These are phyloP conservation scores for Magnolia changhungtana DNA, from an alignment of 164 flowering plant genomes.

Conservation along the genomic window DNA sequence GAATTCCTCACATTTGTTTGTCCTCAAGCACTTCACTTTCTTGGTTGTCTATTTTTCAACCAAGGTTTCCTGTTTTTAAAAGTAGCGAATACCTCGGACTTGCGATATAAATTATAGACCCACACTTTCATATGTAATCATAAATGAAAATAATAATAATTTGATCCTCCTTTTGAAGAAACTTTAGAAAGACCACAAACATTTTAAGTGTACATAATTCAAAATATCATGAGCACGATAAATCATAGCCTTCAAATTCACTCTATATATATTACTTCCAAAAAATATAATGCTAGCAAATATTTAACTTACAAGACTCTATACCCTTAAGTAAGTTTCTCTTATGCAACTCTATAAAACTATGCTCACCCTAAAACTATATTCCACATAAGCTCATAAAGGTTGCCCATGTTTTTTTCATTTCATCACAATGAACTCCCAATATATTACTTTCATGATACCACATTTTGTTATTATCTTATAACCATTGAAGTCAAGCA, in stretches of 20 bases:
- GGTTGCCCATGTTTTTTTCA: not conserved
- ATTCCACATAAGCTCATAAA: not conserved
- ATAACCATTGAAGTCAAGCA: not conserved
- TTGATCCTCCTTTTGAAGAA: not conserved
- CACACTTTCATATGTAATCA: not conserved
- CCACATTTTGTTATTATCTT: not conserved
- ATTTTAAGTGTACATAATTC: conserved; percentile 10
- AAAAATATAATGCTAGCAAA: not conserved
- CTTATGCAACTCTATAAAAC: not conserved
- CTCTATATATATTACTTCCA: not conserved
- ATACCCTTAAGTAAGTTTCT: not conserved
- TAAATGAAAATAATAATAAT: not conserved
- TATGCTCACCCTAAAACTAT: not conserved
- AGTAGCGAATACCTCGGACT: too few relatives aligned
- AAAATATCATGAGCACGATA: conserved; percentile 6
- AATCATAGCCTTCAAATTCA: not conserved
- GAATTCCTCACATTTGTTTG: not conserved
- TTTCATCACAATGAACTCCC: not conserved
- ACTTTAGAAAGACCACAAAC: conserved; percentile 4
- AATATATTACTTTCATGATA: not conserved
- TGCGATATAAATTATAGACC: too few relatives aligned
- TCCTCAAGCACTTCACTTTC: conserved; percentile 2
- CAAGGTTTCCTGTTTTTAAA: not conserved
- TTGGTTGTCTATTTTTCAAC: conserved; percentile 3
- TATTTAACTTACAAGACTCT: not conserved